Percentiles rank a stretch among this genome's conserved stretches.
phyloP scores from a whole-genome alignment of 179 eudicot species.

The Camellia oleifera region DNA sequence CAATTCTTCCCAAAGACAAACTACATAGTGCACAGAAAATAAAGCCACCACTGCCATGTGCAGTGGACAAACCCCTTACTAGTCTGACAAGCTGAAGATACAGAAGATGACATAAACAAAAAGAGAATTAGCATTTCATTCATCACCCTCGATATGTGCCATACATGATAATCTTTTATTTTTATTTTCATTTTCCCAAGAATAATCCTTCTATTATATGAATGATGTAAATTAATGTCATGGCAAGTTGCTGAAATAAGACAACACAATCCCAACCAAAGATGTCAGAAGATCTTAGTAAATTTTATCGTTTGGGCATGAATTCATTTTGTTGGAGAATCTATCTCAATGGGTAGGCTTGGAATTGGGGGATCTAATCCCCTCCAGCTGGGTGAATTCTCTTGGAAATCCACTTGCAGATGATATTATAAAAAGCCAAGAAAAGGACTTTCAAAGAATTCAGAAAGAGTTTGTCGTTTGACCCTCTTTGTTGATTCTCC shows the following conservation, averaged over 20 bases:
- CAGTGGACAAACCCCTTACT: neutral
- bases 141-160: neutral
- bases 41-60: neutral
- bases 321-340: slow-evolving; percentile 27
- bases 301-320: neutral
- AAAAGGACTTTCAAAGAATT: slow-evolving; percentile 25
- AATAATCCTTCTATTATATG: neutral
- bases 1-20: neutral
- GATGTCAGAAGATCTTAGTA: slow-evolving; percentile 25
- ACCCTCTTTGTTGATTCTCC: slow-evolving; percentile 20
- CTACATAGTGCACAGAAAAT: neutral
- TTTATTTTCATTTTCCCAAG: slow-evolving; percentile 4
- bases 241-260: slow-evolving; percentile 13
- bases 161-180: neutral
- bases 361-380: slow-evolving; percentile 33
- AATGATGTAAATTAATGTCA: neutral
- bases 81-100: neutral
- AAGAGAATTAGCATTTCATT: neutral
- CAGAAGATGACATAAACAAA: neutral
- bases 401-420: slow-evolving; percentile 32
- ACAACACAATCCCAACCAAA: slow-evolving; percentile 22
- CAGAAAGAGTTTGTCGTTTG: slow-evolving; percentile 14
- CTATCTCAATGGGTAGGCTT: slow-evolving; percentile 24
- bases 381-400: slow-evolving; percentile 28
- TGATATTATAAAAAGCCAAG: slow-evolving; percentile 27